Evolutionary conservation across 2,329 filamentous ascomycete species (phyloP).

Genomic region (Neoscytalidium dimidiatum): DNA sequence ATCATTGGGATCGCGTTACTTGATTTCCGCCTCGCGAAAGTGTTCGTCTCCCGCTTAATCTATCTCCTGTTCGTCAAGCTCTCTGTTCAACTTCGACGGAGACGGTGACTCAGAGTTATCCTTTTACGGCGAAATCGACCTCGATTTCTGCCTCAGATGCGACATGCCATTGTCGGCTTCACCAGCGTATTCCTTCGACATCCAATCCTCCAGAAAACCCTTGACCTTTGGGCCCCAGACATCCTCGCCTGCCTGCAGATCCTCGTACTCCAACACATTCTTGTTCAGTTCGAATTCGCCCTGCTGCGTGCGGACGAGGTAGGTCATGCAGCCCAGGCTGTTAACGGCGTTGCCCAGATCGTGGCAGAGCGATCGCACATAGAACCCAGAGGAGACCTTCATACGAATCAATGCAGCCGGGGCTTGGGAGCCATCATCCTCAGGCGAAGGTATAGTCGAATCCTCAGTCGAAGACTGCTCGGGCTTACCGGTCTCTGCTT

Average conservation of each 20-base stretch:
- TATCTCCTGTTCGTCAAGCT: neutral
- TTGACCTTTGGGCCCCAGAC: constrained; percentile 79
- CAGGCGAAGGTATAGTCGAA: neutral
- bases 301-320: constrained; percentile 78
- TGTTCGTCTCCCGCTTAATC: neutral
- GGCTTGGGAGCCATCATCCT: constrained; percentile 34
- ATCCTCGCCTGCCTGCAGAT: constrained; percentile 73
- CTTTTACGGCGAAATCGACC: neutral
- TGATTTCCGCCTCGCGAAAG: too few relatives aligned
- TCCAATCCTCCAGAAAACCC: constrained; percentile 56
- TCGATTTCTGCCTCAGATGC: neutral
- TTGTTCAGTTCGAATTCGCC: constrained; percentile 73
- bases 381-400: constrained; percentile 94
- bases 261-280: constrained; percentile 77
- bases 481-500: constrained; percentile 18
- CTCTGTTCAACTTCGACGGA: neutral
- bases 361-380: constrained; percentile 90
- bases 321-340: constrained; percentile 83
- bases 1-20: too few relatives aligned
- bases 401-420: constrained; percentile 82
- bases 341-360: constrained; percentile 82
- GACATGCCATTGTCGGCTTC: constrained; percentile 20
- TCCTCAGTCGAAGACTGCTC: neutral
- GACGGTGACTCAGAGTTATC: neutral
- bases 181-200: constrained; percentile 39